Percentiles rank a stretch among this genome's conserved stretches.
phyloP scores from a whole-genome alignment of 495 filamentous ascomycete species.

The Lasiosphaeria ovina region DNA sequence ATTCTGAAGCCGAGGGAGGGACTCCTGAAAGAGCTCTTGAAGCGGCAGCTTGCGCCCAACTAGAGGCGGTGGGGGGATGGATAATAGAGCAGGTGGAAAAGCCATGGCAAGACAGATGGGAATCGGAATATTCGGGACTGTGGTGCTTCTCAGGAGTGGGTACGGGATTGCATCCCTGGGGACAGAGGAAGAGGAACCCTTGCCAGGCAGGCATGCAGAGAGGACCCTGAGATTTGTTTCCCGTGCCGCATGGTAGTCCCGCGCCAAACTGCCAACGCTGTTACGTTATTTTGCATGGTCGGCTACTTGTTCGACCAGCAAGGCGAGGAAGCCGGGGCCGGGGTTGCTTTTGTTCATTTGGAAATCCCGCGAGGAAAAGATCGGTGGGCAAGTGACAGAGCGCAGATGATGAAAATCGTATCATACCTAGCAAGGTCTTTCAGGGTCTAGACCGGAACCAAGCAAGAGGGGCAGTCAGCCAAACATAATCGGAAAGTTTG shows the following conservation, averaged over 20 bases:
- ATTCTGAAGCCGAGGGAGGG: no score
- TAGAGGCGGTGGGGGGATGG: no score
- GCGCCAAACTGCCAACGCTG: background rate
- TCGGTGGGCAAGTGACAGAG: no score
- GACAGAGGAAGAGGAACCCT: no score
- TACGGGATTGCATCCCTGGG: no score
- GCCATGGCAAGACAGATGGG: no score
- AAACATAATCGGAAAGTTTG: conserved; percentile 8
- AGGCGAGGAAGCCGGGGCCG: conserved; percentile 14
- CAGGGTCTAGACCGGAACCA: conserved; percentile 39
- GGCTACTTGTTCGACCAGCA: conserved; percentile 2
- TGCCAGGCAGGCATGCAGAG: background rate
- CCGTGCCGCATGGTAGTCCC: background rate
- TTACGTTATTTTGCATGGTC: background rate
- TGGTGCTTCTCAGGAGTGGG: no score
- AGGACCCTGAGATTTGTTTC: conserved; percentile 8
- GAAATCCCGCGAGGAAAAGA: no score
- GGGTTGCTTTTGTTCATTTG: background rate
- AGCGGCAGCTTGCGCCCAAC: no score
- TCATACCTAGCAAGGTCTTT: conserved; percentile 49
- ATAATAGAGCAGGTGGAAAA: no score
- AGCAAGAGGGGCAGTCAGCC: conserved; percentile 22
- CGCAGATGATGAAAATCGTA: conserved; percentile 19
- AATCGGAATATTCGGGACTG: no score
- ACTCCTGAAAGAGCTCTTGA: no score